A percentile compares a stretch with the other conserved stretches of the same genome.
Conservation (phyloP, 2,329 filamentous ascomycete genomes). For the Emmonsia crescens region DNA sequence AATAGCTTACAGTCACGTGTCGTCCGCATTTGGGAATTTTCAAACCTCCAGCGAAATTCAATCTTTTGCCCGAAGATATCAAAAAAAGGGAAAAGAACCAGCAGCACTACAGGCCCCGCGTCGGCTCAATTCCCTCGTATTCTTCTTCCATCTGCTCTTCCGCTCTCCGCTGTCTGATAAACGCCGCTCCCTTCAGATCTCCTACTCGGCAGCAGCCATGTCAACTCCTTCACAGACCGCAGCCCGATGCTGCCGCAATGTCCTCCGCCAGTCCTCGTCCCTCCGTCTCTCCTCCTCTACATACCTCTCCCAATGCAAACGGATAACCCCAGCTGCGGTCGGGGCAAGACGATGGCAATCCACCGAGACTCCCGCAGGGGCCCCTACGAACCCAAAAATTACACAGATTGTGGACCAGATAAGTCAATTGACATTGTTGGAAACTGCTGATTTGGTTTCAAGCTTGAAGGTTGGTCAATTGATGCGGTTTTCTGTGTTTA, state of each 20-base stretch:
- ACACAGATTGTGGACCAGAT: slow-evolving; percentile 94
- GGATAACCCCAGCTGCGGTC: slow-evolving; percentile 19
- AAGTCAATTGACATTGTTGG: slow-evolving; percentile 90
- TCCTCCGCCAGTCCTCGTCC: slow-evolving; percentile 30
- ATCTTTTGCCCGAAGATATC: background rate
- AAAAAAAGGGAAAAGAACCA: background rate
- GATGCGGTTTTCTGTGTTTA: background rate
- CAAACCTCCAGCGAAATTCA: background rate
- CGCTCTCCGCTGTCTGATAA: background rate
- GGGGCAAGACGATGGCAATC: slow-evolving; percentile 71
- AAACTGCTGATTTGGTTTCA: slow-evolving; percentile 92
- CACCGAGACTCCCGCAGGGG: slow-evolving; percentile 53
- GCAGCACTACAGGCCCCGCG: background rate
- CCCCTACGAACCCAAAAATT: slow-evolving; percentile 76
- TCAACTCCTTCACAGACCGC: slow-evolving; percentile 31
- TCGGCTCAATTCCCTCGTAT: background rate
- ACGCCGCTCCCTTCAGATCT: background rate
- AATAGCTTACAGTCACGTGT: background rate
- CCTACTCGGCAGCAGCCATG: slow-evolving; percentile 21
- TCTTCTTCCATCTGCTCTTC: background rate
- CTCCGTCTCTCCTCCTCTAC: slow-evolving; percentile 31
- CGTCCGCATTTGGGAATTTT: background rate
- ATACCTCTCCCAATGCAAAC: slow-evolving; percentile 28
- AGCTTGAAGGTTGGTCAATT: slow-evolving; percentile 66
- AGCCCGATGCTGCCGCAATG: slow-evolving; percentile 34